Base-by-base conservation (phyloP, 768 basidiomycete genomes). In the Lanmaoa rubissima region DNA sequence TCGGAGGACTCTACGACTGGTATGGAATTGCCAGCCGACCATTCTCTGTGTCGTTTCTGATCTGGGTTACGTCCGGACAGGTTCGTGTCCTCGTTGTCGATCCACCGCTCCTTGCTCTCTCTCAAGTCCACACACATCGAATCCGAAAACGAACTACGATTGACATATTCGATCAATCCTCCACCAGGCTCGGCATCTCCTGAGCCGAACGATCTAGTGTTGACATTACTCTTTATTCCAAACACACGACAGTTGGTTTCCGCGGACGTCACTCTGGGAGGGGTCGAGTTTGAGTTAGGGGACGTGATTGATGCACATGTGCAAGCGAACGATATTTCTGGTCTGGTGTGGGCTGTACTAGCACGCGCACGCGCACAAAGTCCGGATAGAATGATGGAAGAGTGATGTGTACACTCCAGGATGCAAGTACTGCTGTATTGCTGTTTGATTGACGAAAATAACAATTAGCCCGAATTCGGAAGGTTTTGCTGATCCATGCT, bases 61-160 rank as follows among this genome's bases (percentile, higher is more conserved):
- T 50, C 17, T 21, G 11, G 24, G 11, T 24, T 19, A 11, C 10
- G 4, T 21, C n/a, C 21, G 44, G 5, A 35, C 59, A 92, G 92
- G 90, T 88, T 86, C 61, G 85, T 83, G 5, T 83, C 85, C 0
- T 84, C 87, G 0, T 76, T 91, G 42, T 71, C 77, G 3, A 71
- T 91, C 8, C 89, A 94, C 58, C 82, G 80, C 24, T 78, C 81
- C 0, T 72, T 91, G 14, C 74, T 82, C 43, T 80, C 80, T 43
- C 79, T 94, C 59, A 74, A 81, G 52, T 81, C 83, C 11, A 82
- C 81, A 5, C 76, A 82, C 31, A 74, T 80, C 1, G 79, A 78
- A 28, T 85, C 90, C 1, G 89, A 91, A 56, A 91, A 92, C 70
- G 90, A 92, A 67, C 76, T 93, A 28, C 81, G 83, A 31, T 76